A percentile compares a stretch with the other conserved stretches of the same genome.
phyloP scores from a whole-genome alignment of 192 early-diverging fungal genomes.

The Gorgonomyces haynaldii region DNA sequence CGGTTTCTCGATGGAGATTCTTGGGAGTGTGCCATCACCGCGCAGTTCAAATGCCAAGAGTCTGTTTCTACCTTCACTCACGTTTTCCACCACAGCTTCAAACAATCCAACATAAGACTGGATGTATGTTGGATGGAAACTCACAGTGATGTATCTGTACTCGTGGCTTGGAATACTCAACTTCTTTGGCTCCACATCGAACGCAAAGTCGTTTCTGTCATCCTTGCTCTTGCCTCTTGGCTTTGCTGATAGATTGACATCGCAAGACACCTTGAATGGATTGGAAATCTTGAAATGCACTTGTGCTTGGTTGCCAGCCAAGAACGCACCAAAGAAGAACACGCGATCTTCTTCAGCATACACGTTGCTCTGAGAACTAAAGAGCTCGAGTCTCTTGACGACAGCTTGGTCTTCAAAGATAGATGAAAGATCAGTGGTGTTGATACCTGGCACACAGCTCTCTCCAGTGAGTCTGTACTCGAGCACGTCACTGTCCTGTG shows the following conservation, averaged over 20 bases:
- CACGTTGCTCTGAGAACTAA: conserved; percentile 37
- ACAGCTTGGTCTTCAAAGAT: conserved; percentile 55
- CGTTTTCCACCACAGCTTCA: conserved; percentile 49
- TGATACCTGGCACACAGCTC: conserved; percentile 49
- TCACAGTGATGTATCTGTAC: conserved; percentile 35
- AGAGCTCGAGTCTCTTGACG: conserved; percentile 46
- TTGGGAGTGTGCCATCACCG: conserved; percentile 49
- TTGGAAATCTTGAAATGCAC: conserved; percentile 51
- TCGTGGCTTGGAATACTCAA: conserved; percentile 49
- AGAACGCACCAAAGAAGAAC: conserved; percentile 45
- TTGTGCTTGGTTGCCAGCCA: conserved; percentile 43
- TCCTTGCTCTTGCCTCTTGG: conserved; percentile 34
- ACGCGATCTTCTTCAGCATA: conserved; percentile 52
- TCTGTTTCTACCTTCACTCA: conserved; percentile 31
- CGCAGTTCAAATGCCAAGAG: conserved; percentile 41
- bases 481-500: conserved; percentile 31
- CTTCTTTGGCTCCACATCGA: conserved; percentile 48
- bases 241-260: conserved; percentile 33
- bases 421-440: conserved; percentile 40
- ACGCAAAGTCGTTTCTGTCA: conserved; percentile 43
- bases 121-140: conserved; percentile 48
- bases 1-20: conserved; percentile 38
- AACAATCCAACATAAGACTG: conserved; percentile 48
- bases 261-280: conserved; percentile 50
- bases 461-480: conserved; percentile 46